Conservation (phyloP, 164 flowering plant species). For the Chloranthus sessilifolius region DNA sequence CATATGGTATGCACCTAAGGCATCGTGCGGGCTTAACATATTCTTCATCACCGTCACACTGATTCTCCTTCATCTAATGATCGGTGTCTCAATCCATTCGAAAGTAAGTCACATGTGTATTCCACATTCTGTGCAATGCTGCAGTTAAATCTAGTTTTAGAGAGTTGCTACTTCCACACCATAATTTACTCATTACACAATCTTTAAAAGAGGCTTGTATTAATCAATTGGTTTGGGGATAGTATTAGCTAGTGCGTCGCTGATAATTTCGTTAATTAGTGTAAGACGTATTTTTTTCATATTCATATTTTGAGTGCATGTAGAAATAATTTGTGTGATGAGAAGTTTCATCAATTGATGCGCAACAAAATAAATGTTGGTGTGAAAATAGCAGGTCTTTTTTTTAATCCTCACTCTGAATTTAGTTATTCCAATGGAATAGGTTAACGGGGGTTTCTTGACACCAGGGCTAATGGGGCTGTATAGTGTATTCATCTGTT, state of each 20-base stretch:
- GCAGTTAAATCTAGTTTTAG: background rate
- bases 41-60: conserved; percentile 87
- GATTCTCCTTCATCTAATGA: conserved; percentile 81
- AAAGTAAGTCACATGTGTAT: conserved; percentile 40
- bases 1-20: conserved; percentile 76
- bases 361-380: too few species aligned
- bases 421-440: too few species aligned
- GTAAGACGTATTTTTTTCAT: too few species aligned
- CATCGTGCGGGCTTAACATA: conserved; percentile 69
- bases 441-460: conserved; percentile 77
- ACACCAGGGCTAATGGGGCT: conserved; percentile 92
- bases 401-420: too few species aligned
- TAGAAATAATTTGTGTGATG: too few species aligned
- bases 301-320: too few species aligned
- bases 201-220: too few species aligned
- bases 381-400: background rate
- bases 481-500: conserved; percentile 79
- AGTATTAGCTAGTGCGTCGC: too few species aligned
- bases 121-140: background rate
- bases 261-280: too few species aligned
- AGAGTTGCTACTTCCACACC: background rate
- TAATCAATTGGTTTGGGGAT: too few species aligned
- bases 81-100: conserved; percentile 75
- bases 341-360: too few species aligned
- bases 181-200: background rate